Evolutionary conservation across 2,329 filamentous ascomycete genomes (phyloP), one percentile per base, ranked within the genome.

Genomic region (Botrytis pseudocinerea): DNA sequence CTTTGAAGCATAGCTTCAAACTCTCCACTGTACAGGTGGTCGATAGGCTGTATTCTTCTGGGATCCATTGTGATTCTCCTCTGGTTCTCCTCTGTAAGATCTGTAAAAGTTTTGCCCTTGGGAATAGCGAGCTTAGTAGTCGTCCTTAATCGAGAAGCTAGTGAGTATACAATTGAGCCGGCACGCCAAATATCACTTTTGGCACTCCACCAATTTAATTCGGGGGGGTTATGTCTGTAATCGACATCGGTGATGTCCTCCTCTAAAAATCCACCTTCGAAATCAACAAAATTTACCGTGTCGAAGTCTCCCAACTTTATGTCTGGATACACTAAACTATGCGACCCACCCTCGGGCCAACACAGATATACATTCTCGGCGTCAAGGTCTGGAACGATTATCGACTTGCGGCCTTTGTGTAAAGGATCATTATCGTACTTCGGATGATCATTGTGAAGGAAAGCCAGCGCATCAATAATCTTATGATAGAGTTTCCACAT

Each of bases 381-480:
- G 4, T 25, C 32, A 10, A 70, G 32, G 16, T 70, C 40, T 8
- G 46, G 38, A 32, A 40, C 16, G 35, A 68, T 16, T 16, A 68
- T 68, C 10, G 64, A 68, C 9, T 20, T 22, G 18, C 64, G 64
- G 12, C 51, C 51, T 35, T 28, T 20, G 51, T 68, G 64, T n/a
- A 20, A n/a, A 28, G 46, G 64, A 42, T 54, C 64, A 16, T 44
- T n/a, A 25, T 70, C n/a, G 12, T 70, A 70, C 12, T 70, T 46
- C 16, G 68, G 68, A 44, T 70, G 68, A n/a, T 61, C 68, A 22
- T 70, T 70, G 42, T 70, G 68, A 46, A 70, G 68, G 32, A 70
- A 70, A 25, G 68, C 68, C 16, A 70, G n/a, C 18, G 68, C 68
- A 25, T 59, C 51, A 20, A 70, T 46, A 7, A 70, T 9, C 16